Evolutionary conservation across 169 alveolate species (phyloP).

Genomic region (Plasmodium adleri): DNA sequence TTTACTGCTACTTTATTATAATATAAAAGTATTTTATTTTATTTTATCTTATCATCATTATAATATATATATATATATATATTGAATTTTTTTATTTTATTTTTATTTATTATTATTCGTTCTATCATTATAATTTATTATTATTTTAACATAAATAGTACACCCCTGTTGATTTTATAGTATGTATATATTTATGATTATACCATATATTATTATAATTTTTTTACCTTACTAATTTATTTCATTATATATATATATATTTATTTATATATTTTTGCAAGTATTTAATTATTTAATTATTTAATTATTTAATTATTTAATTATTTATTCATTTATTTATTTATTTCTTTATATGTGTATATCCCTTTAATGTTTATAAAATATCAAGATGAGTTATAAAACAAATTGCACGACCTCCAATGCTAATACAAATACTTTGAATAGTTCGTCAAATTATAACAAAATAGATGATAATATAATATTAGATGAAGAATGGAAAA

Average conservation of each 20-base stretch:
- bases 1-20: background rate
- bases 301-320: constrained; percentile 6
- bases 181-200: too few species aligned
- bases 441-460: constrained; percentile 50
- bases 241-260: constrained; percentile 21
- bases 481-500: constrained; percentile 77
- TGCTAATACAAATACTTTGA: constrained; percentile 51
- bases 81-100: background rate
- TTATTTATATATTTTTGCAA: constrained; percentile 14
- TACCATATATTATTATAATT: too few species aligned
- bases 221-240: background rate
- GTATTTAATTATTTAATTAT: constrained; percentile 14
- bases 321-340: constrained; percentile 7
- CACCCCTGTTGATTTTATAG: too few species aligned
- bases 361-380: background rate
- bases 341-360: constrained; percentile 7
- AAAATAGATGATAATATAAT: constrained; percentile 70
- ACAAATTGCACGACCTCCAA: constrained; percentile 66
- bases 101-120: background rate
- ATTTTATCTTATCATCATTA: too few species aligned
- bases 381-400: constrained; percentile 70
- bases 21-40: too few species aligned
- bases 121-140: too few species aligned
- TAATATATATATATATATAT: too few species aligned
- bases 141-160: too few species aligned